Conservation (phyloP, 2,329 filamentous ascomycete species). For the Berkeleyomyces basicola region DNA sequence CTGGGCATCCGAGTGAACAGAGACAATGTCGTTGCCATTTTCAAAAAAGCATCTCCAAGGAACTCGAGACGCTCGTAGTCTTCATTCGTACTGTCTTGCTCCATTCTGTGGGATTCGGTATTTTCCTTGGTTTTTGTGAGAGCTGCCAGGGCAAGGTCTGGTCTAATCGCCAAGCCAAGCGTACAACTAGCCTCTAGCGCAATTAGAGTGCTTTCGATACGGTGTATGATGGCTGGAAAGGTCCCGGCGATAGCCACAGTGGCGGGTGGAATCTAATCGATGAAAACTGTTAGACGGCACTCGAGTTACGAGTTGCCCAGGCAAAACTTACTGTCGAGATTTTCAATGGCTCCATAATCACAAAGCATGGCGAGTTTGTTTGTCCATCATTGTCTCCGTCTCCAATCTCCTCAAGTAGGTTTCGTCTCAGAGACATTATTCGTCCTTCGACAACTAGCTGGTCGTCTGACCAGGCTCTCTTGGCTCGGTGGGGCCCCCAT, state of each 20-base stretch:
- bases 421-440: constrained; percentile 59
- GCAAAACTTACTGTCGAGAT: constrained; percentile 52
- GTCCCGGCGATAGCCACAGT: constrained; percentile 58
- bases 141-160: constrained; percentile 65
- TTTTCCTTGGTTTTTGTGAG: constrained; percentile 88
- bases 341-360: constrained; percentile 61
- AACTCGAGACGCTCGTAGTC: constrained; percentile 95
- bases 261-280: constrained; percentile 43
- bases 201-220: constrained; percentile 68
- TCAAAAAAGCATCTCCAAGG: constrained; percentile 82
- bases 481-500: constrained; percentile 41
- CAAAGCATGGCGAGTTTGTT: constrained; percentile 32
- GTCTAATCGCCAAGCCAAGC: constrained; percentile 46
- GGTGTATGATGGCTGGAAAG: constrained; percentile 71
- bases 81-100: constrained; percentile 63
- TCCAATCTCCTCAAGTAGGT: constrained; percentile 57
- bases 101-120: constrained; percentile 50
- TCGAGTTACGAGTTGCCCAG: background rate
- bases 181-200: constrained; percentile 55
- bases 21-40: constrained; percentile 86
- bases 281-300: constrained; percentile 15
- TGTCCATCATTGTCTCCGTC: constrained; percentile 30
- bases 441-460: constrained; percentile 72
- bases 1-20: constrained; percentile 62
- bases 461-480: constrained; percentile 38